These are phyloP conservation scores for Aspergillus aculeatinus DNA, from an alignment of 2,329 filamentous ascomycete genomes.

Conservation along the genomic window DNA sequence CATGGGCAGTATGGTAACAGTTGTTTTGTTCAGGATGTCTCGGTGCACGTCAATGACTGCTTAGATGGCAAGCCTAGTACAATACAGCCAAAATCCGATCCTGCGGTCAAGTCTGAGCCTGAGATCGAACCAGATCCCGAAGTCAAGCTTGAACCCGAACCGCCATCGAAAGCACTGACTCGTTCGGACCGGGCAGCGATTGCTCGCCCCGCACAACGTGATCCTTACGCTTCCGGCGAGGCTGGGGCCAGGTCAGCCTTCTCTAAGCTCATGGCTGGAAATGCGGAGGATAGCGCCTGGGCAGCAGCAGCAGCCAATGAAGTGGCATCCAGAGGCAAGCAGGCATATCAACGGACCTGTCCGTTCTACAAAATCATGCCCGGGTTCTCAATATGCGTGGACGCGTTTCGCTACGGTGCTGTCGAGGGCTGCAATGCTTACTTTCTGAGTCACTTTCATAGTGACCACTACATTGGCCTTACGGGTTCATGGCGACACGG, in stretches of 20 bases:
- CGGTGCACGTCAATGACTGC: conserved; percentile 87
- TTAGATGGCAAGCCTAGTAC: conserved; percentile 76
- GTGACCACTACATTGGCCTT: conserved; percentile 92
- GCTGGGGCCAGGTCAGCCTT: conserved; percentile 68
- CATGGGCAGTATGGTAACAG: conserved; percentile 3
- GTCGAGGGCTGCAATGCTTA: conserved; percentile 91
- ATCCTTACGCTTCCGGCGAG: conserved; percentile 63
- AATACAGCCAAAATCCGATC: conserved; percentile 38
- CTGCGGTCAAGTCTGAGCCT: not conserved
- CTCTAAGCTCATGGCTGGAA: conserved; percentile 85
- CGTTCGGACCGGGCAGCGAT: conserved; percentile 67
- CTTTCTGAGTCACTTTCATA: conserved; percentile 97
- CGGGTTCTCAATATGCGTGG: conserved; percentile 87
- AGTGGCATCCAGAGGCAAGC: conserved; percentile 74
- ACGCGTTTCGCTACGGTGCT: conserved; percentile 92
- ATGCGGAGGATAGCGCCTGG: conserved; percentile 90
- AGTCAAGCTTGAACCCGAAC: not conserved
- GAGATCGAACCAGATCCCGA: not conserved
- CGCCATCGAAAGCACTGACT: conserved; percentile 38
- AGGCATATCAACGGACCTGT: conserved; percentile 84
- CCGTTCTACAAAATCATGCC: conserved; percentile 99
- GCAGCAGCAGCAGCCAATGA: conserved; percentile 79
- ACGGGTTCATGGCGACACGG: conserved; percentile 88
- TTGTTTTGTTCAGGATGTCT: conserved; percentile 61
- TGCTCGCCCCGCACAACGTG: conserved; percentile 75